Evolutionary conservation across 2,329 filamentous ascomycete genomes (phyloP).

Genomic region (Celoporthe dispersa): DNA sequence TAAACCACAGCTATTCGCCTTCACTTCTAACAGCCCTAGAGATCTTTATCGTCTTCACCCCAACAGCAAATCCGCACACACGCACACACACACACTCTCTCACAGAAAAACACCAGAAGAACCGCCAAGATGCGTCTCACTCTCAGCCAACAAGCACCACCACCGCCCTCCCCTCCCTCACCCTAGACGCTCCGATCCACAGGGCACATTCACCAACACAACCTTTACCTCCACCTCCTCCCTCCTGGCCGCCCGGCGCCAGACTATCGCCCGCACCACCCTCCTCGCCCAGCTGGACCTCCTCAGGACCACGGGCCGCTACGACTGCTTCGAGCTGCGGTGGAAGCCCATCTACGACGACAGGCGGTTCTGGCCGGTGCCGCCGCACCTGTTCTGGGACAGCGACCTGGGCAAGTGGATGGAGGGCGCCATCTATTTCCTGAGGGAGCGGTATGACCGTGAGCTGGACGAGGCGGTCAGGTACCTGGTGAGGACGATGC

Average conservation of each 20-base stretch:
- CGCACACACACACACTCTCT: not conserved
- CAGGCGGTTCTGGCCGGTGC: conserved; percentile 56
- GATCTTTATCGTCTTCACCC: no score
- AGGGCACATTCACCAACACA: conserved; percentile 43
- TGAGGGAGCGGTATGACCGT: conserved; percentile 46
- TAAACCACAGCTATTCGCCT: not conserved
- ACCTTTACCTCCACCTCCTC: conserved; percentile 41
- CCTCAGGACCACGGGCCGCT: conserved; percentile 58
- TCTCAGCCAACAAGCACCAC: not conserved
- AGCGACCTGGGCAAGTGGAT: conserved; percentile 26
- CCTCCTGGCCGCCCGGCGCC: conserved; percentile 40
- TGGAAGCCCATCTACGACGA: conserved; percentile 61
- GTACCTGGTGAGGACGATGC: conserved; percentile 63
- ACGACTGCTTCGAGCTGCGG: conserved; percentile 60
- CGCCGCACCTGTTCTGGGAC: conserved; percentile 60
- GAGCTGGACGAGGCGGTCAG: conserved; percentile 55
- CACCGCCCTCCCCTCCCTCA: not conserved
- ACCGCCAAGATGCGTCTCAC: conserved; percentile 1
- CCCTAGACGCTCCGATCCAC: conserved; percentile 36
- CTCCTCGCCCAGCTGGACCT: conserved; percentile 56
- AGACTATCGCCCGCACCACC: conserved; percentile 43
- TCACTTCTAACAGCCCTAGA: no score
- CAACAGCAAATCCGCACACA: not conserved
- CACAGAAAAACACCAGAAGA: no score
- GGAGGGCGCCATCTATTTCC: conserved; percentile 62